Base-by-base conservation (phyloP, 352 stramenopile species). In the Aphanomyces cochlioides region DNA sequence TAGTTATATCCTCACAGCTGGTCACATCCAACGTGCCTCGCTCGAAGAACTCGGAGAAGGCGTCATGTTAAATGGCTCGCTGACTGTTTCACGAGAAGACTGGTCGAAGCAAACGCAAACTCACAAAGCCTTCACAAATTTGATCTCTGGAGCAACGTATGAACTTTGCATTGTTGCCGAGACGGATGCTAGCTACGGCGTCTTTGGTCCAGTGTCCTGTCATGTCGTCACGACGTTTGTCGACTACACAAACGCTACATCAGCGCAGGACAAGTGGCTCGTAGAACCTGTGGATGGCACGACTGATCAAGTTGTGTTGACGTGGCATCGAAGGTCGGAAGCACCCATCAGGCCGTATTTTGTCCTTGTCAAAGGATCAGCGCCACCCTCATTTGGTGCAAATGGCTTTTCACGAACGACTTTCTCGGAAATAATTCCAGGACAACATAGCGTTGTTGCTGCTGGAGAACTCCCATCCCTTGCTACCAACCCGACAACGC, bases 231-330 rank as follows among this genome's bases (percentile, higher is more conserved):
- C 65, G 28, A 94, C 87, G 0, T 82, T 91, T 71, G 84, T 84
- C 0, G 85, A 94, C 54, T 94, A 91, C 72, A 83, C 82, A 5
- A 94, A 92, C 53, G 82, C 90, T 53, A 92, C 87, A 0, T 71
- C 78, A 0, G 45, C 85, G 37, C 65, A 86, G 28, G 87, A 94
- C 41, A 77, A 89, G 34, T 74, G 89, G 15, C 45, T 75, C 3
- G 61, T 88, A 0, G 13, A 40, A n/a, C 73, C 84, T 5, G 65
- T 90, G 6, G 39, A 72, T 5, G 83, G 77, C 10, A 73, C 73
- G 37, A 88, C 78, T 0, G 77, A 87, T 17, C n/a, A 56, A 19
- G 54, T 45, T 75, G 67, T 15, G 71, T 90, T 54, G 75, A 74
- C 13, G 77, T 94, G 28, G 71, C 73, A 57, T 76, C 48, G 69